A percentile compares a stretch with the other conserved stretches of the same genome.
phyloP scores from a whole-genome alignment of 106 monocot species.

The Cymbidium sinense region DNA sequence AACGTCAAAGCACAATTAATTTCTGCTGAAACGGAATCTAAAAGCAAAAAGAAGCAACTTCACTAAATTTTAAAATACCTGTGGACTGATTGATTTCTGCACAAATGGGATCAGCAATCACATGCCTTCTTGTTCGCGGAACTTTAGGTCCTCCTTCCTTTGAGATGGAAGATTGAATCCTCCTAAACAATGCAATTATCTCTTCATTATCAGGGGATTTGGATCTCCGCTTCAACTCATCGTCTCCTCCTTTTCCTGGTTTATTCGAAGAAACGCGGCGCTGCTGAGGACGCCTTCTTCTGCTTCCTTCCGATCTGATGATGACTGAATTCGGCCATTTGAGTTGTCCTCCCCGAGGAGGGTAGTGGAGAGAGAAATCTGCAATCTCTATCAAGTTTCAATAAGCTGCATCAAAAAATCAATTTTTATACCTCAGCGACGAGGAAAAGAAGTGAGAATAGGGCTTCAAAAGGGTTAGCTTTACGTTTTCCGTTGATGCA shows the following conservation, averaged over 20 bases:
- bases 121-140: slow-evolving; percentile 23
- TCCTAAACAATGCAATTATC: slow-evolving; percentile 44
- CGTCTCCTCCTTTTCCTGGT: slow-evolving; percentile 3
- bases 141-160: slow-evolving; percentile 12
- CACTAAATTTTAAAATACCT: slow-evolving; percentile 19
- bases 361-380: slow-evolving; percentile 23
- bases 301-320: slow-evolving; percentile 39
- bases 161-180: slow-evolving; percentile 55
- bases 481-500: slow-evolving; percentile 3
- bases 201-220: slow-evolving; percentile 30
- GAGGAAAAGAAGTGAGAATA: not conserved
- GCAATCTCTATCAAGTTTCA: slow-evolving; percentile 61
- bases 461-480: not conserved
- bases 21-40: slow-evolving; percentile 5
- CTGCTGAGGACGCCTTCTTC: slow-evolving; percentile 19
- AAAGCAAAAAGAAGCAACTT: not conserved
- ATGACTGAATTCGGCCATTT: not conserved
- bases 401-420: slow-evolving; percentile 61
- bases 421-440: slow-evolving; percentile 23
- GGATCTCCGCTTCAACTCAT: slow-evolving; percentile 16
- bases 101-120: slow-evolving; percentile 19
- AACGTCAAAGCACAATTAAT: no score
- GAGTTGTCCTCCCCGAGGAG: not conserved
- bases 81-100: slow-evolving; percentile 8
- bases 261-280: slow-evolving; percentile 7